Evolutionary conservation across 176 grass and related monocot species (phyloP).

Genomic region (Triticum dicoccoides): DNA sequence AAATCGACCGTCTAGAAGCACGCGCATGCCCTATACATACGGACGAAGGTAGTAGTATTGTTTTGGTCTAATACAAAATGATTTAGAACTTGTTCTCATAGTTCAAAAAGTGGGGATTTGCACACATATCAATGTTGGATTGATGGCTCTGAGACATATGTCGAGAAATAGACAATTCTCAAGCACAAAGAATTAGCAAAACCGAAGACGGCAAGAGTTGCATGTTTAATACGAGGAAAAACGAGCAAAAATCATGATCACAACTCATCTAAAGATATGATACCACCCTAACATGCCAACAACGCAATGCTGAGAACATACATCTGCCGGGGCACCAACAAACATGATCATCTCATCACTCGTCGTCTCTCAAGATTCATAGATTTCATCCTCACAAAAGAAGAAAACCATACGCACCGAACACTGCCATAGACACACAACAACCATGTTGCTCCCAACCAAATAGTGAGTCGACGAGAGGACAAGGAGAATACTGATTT

Average conservation of each 20-base stretch:
- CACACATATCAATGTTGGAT: background rate
- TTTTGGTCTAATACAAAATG: no score
- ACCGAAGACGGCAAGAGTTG: background rate
- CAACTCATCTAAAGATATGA: background rate
- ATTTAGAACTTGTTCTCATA: background rate
- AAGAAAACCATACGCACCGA: background rate
- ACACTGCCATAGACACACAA: background rate
- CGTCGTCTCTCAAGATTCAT: background rate
- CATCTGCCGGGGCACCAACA: background rate
- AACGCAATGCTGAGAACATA: no score
- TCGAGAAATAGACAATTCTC: background rate
- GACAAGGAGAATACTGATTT: background rate
- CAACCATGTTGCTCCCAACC: background rate
- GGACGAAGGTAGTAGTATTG: background rate
- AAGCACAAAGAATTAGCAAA: background rate
- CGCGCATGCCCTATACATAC: no score
- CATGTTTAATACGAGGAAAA: background rate
- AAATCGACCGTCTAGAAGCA: no score
- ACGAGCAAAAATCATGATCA: background rate
- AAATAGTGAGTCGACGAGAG: background rate
- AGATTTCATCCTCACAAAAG: background rate
- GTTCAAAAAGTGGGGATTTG: background rate
- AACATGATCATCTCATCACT: background rate
- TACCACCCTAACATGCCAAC: background rate
- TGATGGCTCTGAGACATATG: no score